Conservation (phyloP, 106 monocot species). For the Dendrobium nobile region DNA sequence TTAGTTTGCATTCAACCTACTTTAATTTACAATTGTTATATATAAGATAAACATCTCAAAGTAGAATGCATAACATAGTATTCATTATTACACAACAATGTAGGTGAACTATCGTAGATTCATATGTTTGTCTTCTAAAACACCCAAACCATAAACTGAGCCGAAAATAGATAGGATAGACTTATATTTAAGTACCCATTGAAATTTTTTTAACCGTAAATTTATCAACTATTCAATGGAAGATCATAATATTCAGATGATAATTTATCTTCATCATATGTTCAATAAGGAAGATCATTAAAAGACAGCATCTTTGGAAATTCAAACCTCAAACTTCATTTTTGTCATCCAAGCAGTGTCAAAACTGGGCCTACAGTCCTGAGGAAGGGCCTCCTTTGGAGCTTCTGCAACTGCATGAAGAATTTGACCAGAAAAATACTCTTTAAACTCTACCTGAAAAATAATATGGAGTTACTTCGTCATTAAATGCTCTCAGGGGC, state of each 20-base stretch:
- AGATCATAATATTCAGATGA: neutral
- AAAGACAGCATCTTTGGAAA: neutral
- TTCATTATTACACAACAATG: neutral
- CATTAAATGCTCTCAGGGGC: neutral
- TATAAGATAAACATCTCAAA: neutral
- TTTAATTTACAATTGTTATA: neutral
- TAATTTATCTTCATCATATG: neutral
- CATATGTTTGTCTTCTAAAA: neutral
- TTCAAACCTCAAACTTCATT: conserved; percentile 58
- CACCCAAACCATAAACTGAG: neutral
- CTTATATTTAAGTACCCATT: neutral
- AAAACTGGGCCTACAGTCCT: conserved; percentile 76
- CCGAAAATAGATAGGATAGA: neutral
- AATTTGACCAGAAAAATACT: conserved; percentile 71
- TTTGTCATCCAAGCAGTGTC: conserved; percentile 60
- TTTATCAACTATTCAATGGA: neutral
- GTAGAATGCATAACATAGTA: neutral
- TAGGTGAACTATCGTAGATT: neutral
- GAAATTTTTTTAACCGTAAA: neutral
- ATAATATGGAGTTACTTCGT: neutral
- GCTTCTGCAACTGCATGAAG: conserved; percentile 63
- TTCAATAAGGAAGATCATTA: neutral
- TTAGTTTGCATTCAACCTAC: neutral
- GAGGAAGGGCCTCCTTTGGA: conserved; percentile 88
- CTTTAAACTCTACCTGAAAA: conserved; percentile 82